Base-by-base conservation (phyloP, 352 stramenopile genomes). In the Globisporangium viniferum region DNA sequence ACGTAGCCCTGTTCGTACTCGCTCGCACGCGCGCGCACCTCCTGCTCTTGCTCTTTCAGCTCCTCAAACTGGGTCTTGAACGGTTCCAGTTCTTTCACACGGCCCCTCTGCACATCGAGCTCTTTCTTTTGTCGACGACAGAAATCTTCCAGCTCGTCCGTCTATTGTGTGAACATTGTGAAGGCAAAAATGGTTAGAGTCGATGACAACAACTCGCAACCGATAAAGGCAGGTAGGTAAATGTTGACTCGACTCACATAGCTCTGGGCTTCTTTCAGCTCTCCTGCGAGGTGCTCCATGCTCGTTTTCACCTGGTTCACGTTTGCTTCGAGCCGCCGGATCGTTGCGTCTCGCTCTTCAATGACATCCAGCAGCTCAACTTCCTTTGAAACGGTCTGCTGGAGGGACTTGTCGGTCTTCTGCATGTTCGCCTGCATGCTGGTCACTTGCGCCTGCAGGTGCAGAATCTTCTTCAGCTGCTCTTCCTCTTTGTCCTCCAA, bases 1-100 rank as follows among this genome's bases (percentile, higher is more conserved):
- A 90, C 66, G 63, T 91, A 93, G 3, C 78, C 81, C 64, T 90
- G 84, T 48, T 93, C 84, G 60, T 90, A 93, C 60, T 93, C 81
- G 12, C 67, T 75, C 27, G 82, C 79, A 36, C 78, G 73, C 14
- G 68, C 75, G 5, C 80, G 74, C 1, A 76, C 57, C 15, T 86
- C 80, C 1, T 61, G 70, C 18, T 86, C 74, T 9, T 84, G 72
- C 5, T 82, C 57, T 56, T 80, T 66, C n/a, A 90, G 57, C 22
- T 68, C 73, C 3, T 88, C 70, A 18, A 72, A 73, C 9, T 63
- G 27, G 5, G n/a, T 10, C 69, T 89, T 44, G 35, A 75, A n/a
- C 22, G 66, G 66, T 63, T 66, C 65, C 66, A 71, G 54, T 57
- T 83, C 70, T 35, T 82, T 66, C 8, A 76, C 59, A 7, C 65